phyloP scores from a whole-genome alignment of 371 early-diverging fungal species.

The Apophysomyces sp. region DNA sequence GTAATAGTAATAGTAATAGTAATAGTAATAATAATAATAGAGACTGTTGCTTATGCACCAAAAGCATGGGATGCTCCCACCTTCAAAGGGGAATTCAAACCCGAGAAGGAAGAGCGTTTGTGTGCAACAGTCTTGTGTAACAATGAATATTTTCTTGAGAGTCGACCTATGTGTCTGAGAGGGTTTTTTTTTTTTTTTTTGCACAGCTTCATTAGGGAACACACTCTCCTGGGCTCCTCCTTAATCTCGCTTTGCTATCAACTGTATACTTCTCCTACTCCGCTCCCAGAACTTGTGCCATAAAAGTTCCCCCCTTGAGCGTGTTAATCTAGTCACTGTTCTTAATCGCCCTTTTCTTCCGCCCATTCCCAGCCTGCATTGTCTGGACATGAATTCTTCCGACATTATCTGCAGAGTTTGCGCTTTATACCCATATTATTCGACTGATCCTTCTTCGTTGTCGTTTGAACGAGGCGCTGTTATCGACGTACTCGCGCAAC shows the following conservation, averaged over 20 bases:
- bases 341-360: background rate
- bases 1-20: too few relatives aligned
- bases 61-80: background rate
- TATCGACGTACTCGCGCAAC: conserved; percentile 78
- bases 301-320: conserved; percentile 1
- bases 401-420: conserved; percentile 61
- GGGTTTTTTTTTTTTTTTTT: background rate
- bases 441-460: conserved; percentile 70
- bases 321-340: background rate
- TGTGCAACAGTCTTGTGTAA: background rate
- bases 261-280: background rate
- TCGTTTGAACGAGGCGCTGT: conserved; percentile 78
- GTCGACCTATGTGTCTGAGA: background rate
- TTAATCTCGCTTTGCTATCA: background rate
- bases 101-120: background rate
- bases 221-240: background rate
- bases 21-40: too few relatives aligned
- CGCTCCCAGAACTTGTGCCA: background rate
- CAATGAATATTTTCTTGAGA: too few relatives aligned
- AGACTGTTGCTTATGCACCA: too few relatives aligned
- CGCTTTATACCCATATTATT: conserved; percentile 80
- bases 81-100: background rate
- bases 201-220: background rate
- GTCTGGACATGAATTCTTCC: conserved; percentile 16
- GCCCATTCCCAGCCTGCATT: conserved; percentile 1